A percentile compares a stretch with the other conserved stretches of the same genome.
These are phyloP conservation scores for Diplocarpon mali DNA, from an alignment of 2,329 filamentous ascomycete genomes.

Conservation along the genomic window DNA sequence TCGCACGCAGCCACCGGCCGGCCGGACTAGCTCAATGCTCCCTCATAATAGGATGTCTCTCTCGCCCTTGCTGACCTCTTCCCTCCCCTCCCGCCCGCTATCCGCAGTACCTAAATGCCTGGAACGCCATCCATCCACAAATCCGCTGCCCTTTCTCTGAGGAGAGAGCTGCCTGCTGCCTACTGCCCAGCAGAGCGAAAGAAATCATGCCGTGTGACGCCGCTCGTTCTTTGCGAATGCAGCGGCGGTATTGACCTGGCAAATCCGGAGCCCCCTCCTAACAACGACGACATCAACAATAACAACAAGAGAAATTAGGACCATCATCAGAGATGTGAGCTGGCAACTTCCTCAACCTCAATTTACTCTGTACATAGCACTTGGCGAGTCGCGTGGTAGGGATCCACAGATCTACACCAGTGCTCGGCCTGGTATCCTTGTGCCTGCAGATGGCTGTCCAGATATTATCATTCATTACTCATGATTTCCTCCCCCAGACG, in stretches of 20 bases:
- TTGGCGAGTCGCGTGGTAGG: constrained; percentile 1
- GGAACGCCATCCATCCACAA: too few species aligned
- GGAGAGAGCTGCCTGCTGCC: too few species aligned
- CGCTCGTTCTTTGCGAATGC: constrained; percentile 3
- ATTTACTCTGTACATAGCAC: too few species aligned
- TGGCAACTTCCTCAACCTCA: constrained; percentile 2
- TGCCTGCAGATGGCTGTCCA: not conserved
- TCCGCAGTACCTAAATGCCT: too few species aligned
- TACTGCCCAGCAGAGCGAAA: constrained; percentile 14
- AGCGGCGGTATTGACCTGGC: constrained; percentile 13
- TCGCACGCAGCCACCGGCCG: too few species aligned
- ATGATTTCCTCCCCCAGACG: not conserved
- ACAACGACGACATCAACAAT: too few species aligned
- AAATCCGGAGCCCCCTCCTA: too few species aligned
- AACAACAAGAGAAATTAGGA: constrained; percentile 3
- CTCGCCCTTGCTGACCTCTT: too few species aligned
- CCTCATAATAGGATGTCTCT: too few species aligned
- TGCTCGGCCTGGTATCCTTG: not conserved
- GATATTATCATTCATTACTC: not conserved
- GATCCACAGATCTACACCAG: constrained; percentile 1
- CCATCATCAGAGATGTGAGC: constrained; percentile 8
- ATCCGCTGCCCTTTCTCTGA: too few species aligned
- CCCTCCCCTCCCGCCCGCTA: too few species aligned
- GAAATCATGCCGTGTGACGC: constrained; percentile 18
- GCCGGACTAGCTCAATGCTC: too few species aligned